phyloP scores from a whole-genome alignment of 2,329 filamentous ascomycete genomes.

The Seiridium unicorne region DNA sequence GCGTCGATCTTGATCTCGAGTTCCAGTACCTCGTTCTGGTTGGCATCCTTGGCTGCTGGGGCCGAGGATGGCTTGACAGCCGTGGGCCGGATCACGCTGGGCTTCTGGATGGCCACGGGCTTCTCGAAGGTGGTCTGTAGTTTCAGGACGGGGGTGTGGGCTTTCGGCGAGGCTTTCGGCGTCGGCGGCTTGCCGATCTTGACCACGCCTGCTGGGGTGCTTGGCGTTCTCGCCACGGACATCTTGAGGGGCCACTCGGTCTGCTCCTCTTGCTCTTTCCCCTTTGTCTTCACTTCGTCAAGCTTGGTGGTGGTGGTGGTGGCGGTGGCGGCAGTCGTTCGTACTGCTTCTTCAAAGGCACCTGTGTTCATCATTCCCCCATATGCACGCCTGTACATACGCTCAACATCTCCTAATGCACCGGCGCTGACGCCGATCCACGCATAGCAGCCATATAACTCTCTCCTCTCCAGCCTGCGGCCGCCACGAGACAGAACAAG shows the following conservation, averaged over 20 bases:
- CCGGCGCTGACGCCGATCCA: conserved; percentile 52
- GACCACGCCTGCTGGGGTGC: not conserved
- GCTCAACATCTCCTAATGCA: conserved; percentile 52
- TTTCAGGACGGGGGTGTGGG: conserved; percentile 30
- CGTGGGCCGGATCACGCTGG: not conserved
- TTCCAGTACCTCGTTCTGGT: conserved; percentile 8
- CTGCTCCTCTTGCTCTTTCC: conserved; percentile 21
- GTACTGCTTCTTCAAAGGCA: conserved; percentile 35
- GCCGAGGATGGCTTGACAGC: not conserved
- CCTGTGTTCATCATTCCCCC: conserved; percentile 45
- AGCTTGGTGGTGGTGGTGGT: not conserved
- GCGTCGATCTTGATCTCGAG: conserved; percentile 19
- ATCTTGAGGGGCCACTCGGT: not conserved
- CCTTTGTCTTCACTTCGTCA: conserved; percentile 24
- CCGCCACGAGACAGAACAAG: conserved; percentile 55
- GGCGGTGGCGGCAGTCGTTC: not conserved
- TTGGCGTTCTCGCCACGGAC: not conserved
- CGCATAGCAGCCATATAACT: conserved; percentile 54
- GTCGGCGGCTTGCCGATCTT: conserved; percentile 15
- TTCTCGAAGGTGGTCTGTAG: conserved; percentile 42
- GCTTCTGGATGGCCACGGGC: not conserved
- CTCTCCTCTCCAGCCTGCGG: conserved; percentile 45
- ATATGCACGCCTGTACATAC: conserved; percentile 56
- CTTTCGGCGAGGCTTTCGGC: conserved; percentile 13
- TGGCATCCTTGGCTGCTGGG: not conserved